phyloP scores from a whole-genome alignment of 2,329 filamentous ascomycete species.

The Leptographium wingfieldii region DNA sequence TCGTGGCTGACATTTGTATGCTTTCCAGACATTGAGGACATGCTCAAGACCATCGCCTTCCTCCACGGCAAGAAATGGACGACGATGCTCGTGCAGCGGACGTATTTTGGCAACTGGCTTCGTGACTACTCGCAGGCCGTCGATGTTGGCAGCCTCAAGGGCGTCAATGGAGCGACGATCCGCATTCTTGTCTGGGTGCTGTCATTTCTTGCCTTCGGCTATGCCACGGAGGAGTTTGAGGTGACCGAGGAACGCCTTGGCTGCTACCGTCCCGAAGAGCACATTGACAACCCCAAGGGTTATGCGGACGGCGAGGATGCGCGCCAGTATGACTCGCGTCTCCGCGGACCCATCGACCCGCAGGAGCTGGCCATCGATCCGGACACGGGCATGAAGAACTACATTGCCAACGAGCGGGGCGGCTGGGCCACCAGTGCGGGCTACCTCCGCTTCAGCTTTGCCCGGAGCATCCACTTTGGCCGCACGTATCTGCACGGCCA shows the following conservation, averaged over 20 bases:
- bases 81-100: conserved; percentile 61
- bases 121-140: conserved; percentile 77
- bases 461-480: conserved; percentile 64
- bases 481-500: conserved; percentile 56
- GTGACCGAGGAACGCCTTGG: conserved; percentile 70
- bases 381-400: conserved; percentile 95
- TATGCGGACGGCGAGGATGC: conserved; percentile 84
- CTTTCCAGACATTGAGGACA: conserved; percentile 59
- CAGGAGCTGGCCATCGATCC: conserved; percentile 62
- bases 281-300: conserved; percentile 67
- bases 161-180: conserved; percentile 65
- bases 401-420: conserved; percentile 83
- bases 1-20: not conserved
- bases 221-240: conserved; percentile 77
- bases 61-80: conserved; percentile 78
- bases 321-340: conserved; percentile 63
- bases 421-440: conserved; percentile 83
- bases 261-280: conserved; percentile 65
- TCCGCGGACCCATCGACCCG: conserved; percentile 65
- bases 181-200: conserved; percentile 69
- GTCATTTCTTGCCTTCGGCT: conserved; percentile 70
- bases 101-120: conserved; percentile 81
- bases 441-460: conserved; percentile 66
- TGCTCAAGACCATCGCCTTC: conserved; percentile 65
- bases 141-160: conserved; percentile 69